These are phyloP conservation scores for Lachnellula cervina DNA, from an alignment of 2,329 filamentous ascomycete genomes.

Conservation along the genomic window DNA sequence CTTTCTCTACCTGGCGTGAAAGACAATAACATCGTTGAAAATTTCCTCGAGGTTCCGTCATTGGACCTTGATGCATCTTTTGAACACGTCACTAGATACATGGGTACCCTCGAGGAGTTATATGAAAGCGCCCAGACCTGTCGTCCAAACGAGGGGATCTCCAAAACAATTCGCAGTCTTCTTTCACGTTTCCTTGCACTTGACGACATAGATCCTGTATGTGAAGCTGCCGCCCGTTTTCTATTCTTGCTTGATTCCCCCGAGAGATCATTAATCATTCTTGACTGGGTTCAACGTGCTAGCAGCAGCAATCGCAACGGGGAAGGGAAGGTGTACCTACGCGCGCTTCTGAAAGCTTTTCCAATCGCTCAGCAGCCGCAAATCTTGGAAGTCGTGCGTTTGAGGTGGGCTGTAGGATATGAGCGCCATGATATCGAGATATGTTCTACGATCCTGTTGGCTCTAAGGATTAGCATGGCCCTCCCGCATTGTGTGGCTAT, in stretches of 20 bases:
- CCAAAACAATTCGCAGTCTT: neutral
- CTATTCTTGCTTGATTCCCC: slow-evolving; percentile 40
- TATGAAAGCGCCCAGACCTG: neutral
- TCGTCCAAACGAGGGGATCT: neutral
- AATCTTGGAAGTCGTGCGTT: slow-evolving; percentile 40
- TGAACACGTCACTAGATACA: neutral
- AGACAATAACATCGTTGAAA: neutral
- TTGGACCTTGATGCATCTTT: neutral
- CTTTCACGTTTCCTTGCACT: slow-evolving; percentile 42
- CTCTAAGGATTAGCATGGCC: slow-evolving; percentile 41
- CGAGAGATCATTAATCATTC: slow-evolving; percentile 38
- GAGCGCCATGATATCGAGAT: slow-evolving; percentile 44
- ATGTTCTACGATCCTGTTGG: slow-evolving; percentile 50
- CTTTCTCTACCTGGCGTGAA: neutral
- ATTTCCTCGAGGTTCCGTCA: neutral
- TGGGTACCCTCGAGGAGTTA: neutral
- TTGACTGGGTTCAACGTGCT: slow-evolving; percentile 44
- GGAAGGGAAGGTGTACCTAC: slow-evolving; percentile 43
- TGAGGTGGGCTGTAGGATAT: slow-evolving; percentile 46
- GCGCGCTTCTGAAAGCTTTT: slow-evolving; percentile 37
- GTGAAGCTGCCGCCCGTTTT: slow-evolving; percentile 47
- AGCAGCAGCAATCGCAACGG: slow-evolving; percentile 30
- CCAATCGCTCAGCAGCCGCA: slow-evolving; percentile 1
- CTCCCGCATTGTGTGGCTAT: slow-evolving; percentile 11
- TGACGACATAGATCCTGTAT: slow-evolving; percentile 38